phyloP scores from a whole-genome alignment of 2,329 filamentous ascomycete species.

The Claviceps fusiformis region DNA sequence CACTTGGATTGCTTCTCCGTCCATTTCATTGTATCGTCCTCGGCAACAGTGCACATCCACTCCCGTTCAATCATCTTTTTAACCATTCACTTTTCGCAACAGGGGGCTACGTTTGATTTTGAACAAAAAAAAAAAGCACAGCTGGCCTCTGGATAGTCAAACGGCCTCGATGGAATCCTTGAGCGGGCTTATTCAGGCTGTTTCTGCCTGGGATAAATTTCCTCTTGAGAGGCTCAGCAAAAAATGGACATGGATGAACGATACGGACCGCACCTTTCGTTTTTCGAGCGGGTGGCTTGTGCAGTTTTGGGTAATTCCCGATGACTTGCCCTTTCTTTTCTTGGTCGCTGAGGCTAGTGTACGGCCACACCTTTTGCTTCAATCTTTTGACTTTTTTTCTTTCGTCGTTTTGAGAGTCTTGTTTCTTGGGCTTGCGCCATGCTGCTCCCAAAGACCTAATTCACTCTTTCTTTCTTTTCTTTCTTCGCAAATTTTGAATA shows the following conservation, averaged over 20 bases:
- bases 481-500: constrained; percentile 13
- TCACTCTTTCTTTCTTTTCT: constrained; percentile 11
- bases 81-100: background rate
- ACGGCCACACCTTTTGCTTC: constrained; percentile 12
- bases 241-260: background rate
- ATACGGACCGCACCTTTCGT: background rate
- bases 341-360: constrained; percentile 7
- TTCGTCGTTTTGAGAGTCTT: constrained; percentile 9
- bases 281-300: background rate
- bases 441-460: constrained; percentile 16
- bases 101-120: background rate
- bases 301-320: background rate
- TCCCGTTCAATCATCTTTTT: background rate
- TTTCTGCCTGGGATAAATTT: background rate
- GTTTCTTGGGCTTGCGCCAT: constrained; percentile 9
- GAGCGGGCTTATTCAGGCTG: background rate
- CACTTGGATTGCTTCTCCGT: background rate
- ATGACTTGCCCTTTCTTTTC: constrained; percentile 12
- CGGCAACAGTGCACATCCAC: background rate
- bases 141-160: background rate
- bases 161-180: background rate
- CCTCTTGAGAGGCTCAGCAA: background rate
- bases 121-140: background rate
- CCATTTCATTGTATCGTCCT: background rate
- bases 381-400: constrained; percentile 11